phyloP scores from a whole-genome alignment of 1,139 yeast species.

The Saccharomyces pastorianus region DNA sequence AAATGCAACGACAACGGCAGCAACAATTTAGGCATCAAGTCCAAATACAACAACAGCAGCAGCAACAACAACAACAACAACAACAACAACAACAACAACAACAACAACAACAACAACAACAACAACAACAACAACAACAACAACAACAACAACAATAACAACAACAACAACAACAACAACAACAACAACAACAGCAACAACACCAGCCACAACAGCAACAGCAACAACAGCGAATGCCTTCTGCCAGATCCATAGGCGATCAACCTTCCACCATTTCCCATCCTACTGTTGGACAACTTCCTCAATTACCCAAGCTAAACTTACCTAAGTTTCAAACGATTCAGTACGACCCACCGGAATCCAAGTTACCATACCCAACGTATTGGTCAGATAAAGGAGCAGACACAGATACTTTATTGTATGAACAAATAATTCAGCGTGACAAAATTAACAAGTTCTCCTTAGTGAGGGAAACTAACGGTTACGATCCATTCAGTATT shows the following conservation, averaged over 20 bases:
- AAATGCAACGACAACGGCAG: slow-evolving; percentile 7
- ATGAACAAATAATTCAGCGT: slow-evolving; percentile 51
- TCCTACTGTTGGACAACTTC: slow-evolving; percentile 10
- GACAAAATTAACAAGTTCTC: slow-evolving; percentile 39
- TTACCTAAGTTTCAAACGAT: slow-evolving; percentile 27
- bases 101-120: slow-evolving; percentile 13
- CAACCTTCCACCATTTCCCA: slow-evolving; percentile 5
- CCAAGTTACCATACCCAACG: slow-evolving; percentile 24
- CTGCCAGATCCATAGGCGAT: slow-evolving; percentile 5
- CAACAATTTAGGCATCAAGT: slow-evolving; percentile 12
- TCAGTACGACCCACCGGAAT: slow-evolving; percentile 27
- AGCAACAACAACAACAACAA: slow-evolving; percentile 21
- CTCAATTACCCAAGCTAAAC: slow-evolving; percentile 27
- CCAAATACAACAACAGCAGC: slow-evolving; percentile 16
- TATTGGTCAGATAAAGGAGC: slow-evolving; percentile 52
- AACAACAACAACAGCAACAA: too few relatives aligned
- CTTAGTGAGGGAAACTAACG: slow-evolving; percentile 33
- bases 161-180: slow-evolving; percentile 2
- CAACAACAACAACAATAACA: slow-evolving; percentile 6
- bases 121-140: slow-evolving; percentile 10
- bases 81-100: slow-evolving; percentile 19
- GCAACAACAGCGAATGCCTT: neutral
- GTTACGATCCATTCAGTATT: slow-evolving; percentile 32
- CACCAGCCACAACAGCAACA: neutral
- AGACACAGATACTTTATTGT: slow-evolving; percentile 43